phyloP scores from a whole-genome alignment of 148 eudicot species.

The Rhododendron griersonianum region DNA sequence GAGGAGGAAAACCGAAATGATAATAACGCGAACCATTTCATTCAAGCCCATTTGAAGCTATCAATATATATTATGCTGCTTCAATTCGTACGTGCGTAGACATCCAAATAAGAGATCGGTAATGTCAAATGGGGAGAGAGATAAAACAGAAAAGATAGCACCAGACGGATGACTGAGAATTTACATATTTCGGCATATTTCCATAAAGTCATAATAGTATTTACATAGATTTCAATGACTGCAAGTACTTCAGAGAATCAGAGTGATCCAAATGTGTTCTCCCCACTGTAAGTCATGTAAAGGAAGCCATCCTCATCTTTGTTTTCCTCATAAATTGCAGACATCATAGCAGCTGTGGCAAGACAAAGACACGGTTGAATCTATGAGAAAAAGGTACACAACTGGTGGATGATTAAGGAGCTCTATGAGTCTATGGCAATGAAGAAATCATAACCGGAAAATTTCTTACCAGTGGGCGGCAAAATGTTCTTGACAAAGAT shows the following conservation, averaged over 20 bases:
- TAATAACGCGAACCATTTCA: not conserved
- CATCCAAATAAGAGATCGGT: not conserved
- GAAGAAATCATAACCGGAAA: not conserved
- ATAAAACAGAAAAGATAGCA: not conserved
- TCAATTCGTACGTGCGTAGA: not conserved
- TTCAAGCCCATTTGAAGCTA: not conserved
- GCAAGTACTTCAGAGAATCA: conserved; percentile 6
- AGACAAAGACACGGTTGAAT: not conserved
- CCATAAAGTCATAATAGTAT: conserved; percentile 30
- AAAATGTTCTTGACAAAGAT: conserved; percentile 82
- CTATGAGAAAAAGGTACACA: not conserved
- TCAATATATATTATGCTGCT: not conserved
- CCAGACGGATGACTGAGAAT: not conserved
- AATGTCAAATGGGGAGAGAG: not conserved
- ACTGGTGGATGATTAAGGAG: not conserved
- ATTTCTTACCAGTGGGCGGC: conserved; percentile 77
- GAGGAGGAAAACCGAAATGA: not conserved
- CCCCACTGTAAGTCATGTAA: conserved; percentile 98
- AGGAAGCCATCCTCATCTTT: conserved; percentile 97
- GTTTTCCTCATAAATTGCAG: conserved; percentile 93
- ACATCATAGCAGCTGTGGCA: conserved; percentile 86
- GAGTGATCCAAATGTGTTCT: conserved; percentile 70
- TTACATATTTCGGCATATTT: conserved; percentile 13
- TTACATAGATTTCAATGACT: conserved; percentile 25
- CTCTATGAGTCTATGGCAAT: not conserved